A percentile compares a stretch with the other conserved stretches of the same genome.
phyloP scores from a whole-genome alignment of 352 stramenopile genomes.

The Blastocystis sp. region DNA sequence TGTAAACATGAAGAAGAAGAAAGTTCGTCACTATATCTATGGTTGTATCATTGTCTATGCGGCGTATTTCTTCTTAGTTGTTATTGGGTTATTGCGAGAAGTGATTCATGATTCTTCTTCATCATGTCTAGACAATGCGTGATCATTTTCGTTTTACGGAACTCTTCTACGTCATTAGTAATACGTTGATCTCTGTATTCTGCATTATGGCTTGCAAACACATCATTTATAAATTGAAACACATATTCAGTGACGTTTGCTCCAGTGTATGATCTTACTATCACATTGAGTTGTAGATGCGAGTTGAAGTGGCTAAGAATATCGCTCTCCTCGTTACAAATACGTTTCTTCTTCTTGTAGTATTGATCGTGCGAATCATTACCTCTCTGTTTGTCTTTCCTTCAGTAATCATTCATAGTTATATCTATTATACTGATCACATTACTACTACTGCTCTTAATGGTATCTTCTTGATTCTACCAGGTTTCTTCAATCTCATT shows the following conservation, averaged over 20 bases:
- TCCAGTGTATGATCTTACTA: not conserved
- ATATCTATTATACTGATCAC: not conserved
- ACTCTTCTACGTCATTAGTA: not conserved
- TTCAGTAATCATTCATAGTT: not conserved
- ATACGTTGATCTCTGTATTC: constrained; percentile 14
- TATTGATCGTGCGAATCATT: not conserved
- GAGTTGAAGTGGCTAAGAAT: constrained; percentile 46
- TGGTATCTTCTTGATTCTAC: not conserved
- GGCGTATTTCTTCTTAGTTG: constrained; percentile 20
- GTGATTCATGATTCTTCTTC: not conserved
- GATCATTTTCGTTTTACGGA: constrained; percentile 17
- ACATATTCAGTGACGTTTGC: constrained; percentile 5
- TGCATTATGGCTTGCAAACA: constrained; percentile 37
- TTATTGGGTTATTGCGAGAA: not conserved
- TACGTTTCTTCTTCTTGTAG: constrained; percentile 38
- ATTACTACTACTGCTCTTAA: not conserved
- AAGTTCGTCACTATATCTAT: constrained; percentile 6
- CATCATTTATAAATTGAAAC: constrained; percentile 57
- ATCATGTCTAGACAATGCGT: not conserved
- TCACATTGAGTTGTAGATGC: not conserved
- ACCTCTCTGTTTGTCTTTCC: not conserved
- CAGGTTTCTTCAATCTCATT: constrained; percentile 24
- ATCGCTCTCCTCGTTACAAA: constrained; percentile 38
- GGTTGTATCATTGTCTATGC: constrained; percentile 10
- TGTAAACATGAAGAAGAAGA: constrained; percentile 51